Conservation (phyloP, 1,139 yeast species). For the Casaregolazyma lundiana region DNA sequence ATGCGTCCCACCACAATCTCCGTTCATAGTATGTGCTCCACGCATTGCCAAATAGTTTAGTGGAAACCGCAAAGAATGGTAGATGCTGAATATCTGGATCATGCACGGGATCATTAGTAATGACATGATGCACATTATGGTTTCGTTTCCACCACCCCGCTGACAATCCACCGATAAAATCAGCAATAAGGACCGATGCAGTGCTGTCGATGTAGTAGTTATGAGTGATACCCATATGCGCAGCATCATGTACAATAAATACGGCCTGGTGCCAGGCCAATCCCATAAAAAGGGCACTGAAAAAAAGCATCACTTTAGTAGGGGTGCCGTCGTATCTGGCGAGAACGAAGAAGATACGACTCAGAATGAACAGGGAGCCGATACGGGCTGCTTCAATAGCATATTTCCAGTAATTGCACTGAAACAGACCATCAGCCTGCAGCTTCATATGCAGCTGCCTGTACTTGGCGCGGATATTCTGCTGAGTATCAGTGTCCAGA, state of each 20-base stretch:
- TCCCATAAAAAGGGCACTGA: conserved; percentile 66
- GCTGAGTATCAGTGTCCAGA: conserved; percentile 65
- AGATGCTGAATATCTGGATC: conserved; percentile 93
- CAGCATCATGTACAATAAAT: conserved; percentile 87
- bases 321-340: conserved; percentile 15
- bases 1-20: conserved; percentile 58
- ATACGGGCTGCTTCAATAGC: conserved; percentile 63
- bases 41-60: conserved; percentile 59
- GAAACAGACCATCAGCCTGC: conserved; percentile 55
- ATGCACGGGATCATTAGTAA: conserved; percentile 87
- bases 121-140: conserved; percentile 84
- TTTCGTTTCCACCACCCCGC: conserved; percentile 94
- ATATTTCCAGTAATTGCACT: conserved; percentile 71
- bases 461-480: conserved; percentile 51
- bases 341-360: conserved; percentile 44
- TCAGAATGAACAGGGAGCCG: conserved; percentile 45
- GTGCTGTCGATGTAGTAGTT: conserved; percentile 72
- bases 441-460: conserved; percentile 55
- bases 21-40: conserved; percentile 78
- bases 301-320: conserved; percentile 35
- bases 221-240: conserved; percentile 80
- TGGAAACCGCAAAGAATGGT: conserved; percentile 84
- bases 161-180: conserved; percentile 81
- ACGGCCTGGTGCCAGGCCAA: conserved; percentile 87
- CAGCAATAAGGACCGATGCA: conserved; percentile 68